Evolutionary conservation across 192 early-diverging fungal genomes (phyloP).

Genomic region (Gaertneriomyces sp.): DNA sequence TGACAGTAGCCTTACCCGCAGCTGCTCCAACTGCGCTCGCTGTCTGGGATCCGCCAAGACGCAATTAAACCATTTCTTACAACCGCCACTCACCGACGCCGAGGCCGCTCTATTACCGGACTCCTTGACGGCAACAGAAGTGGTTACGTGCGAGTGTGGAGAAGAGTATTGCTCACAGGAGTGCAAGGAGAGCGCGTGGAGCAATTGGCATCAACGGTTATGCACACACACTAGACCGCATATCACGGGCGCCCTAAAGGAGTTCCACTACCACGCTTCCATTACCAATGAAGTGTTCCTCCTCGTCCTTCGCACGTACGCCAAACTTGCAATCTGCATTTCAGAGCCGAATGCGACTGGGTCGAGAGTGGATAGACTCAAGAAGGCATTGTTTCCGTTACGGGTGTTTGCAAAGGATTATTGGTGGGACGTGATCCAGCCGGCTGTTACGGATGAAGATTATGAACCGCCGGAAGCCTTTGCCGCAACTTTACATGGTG

Average conservation of each 20-base stretch:
- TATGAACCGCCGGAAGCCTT: constrained; percentile 11
- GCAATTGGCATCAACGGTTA: constrained; percentile 10
- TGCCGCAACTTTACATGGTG: neutral
- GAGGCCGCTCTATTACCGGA: constrained; percentile 1
- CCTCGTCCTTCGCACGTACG: constrained; percentile 25
- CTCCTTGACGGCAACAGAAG: neutral
- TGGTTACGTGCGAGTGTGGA: neutral
- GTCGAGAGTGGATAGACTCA: constrained; percentile 1
- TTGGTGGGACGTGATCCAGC: constrained; percentile 35
- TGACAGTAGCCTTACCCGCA: constrained; percentile 8
- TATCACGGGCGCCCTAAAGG: constrained; percentile 1
- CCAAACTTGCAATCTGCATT: constrained; percentile 3
- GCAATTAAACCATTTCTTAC: constrained; percentile 17
- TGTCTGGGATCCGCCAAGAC: constrained; percentile 12
- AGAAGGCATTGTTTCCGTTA: constrained; percentile 21
- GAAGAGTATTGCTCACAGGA: constrained; percentile 24
- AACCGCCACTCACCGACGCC: constrained; percentile 9
- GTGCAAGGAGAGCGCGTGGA: constrained; percentile 19
- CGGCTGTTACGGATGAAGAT: constrained; percentile 15
- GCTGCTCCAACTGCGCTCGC: constrained; percentile 11
- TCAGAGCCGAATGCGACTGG: too few relatives aligned
- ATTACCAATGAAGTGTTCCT: constrained; percentile 34
- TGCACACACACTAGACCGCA: constrained; percentile 11
- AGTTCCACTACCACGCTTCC: constrained; percentile 28
- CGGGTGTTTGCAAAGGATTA: constrained; percentile 26